phyloP scores from a whole-genome alignment of 139 green algal species.

The Pleodorina starrii region DNA sequence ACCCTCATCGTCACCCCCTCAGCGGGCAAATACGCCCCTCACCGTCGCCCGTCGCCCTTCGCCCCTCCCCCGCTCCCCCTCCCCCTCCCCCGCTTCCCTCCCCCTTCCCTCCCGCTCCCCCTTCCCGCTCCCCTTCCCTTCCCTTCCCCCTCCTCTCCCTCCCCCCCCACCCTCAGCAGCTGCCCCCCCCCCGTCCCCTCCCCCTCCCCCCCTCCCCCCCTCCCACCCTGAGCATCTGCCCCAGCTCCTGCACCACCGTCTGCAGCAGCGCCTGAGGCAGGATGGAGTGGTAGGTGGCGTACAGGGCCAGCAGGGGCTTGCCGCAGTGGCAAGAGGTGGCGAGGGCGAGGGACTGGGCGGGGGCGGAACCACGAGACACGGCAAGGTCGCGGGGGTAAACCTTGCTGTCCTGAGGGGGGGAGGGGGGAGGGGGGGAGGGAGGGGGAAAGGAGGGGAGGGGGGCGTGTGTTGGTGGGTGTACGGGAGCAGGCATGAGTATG shows the following conservation, averaged over 20 bases:
- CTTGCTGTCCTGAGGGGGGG: conserved; percentile 30
- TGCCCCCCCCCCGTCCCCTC: background rate
- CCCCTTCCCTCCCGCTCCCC: background rate
- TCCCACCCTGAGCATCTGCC: conserved; percentile 18
- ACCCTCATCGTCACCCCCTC: no score
- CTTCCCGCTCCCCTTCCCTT: background rate
- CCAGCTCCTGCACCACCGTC: conserved; percentile 32
- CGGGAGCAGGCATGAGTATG: background rate
- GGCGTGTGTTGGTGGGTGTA: background rate
- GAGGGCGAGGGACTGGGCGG: conserved; percentile 41
- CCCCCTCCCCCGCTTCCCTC: background rate
- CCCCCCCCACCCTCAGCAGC: background rate
- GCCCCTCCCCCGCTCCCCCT: background rate
- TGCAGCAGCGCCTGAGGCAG: conserved; percentile 47
- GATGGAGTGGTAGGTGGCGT: conserved; percentile 35
- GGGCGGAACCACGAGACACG: background rate
- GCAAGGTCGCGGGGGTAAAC: conserved; percentile 30
- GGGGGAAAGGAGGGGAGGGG: background rate
- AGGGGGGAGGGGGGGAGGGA: no score
- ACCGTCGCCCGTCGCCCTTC: no score
- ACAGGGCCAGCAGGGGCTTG: conserved; percentile 36
- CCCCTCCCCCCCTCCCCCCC: background rate
- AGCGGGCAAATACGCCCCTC: no score
- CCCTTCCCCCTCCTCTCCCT: background rate
- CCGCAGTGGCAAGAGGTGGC: conserved; percentile 1